Evolutionary conservation across 2,329 filamentous ascomycete species (phyloP).

Genomic region (Verticillium nonalfalfae): DNA sequence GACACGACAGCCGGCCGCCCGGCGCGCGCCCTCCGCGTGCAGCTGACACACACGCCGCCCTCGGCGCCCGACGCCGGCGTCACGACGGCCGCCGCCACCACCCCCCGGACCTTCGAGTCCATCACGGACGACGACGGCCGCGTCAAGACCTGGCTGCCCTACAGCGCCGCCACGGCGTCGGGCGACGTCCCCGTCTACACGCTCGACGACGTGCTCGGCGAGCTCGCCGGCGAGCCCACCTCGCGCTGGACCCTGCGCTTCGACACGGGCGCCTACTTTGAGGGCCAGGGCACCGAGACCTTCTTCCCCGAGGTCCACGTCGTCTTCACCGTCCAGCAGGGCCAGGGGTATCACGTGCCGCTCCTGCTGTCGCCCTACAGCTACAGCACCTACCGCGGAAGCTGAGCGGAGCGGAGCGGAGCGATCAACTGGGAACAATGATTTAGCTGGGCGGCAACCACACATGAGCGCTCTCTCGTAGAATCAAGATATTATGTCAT

Average conservation of each 20-base stretch:
- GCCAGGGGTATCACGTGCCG: constrained; percentile 74
- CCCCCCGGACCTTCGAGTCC: constrained; percentile 49
- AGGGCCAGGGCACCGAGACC: constrained; percentile 53
- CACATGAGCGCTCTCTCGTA: no score
- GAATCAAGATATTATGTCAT: neutral
- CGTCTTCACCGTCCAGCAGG: constrained; percentile 43
- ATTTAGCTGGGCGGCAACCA: no score
- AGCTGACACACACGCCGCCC: constrained; percentile 43
- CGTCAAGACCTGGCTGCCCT: constrained; percentile 61
- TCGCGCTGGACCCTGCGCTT: constrained; percentile 66
- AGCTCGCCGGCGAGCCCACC: constrained; percentile 30
- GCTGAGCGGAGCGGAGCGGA: constrained; percentile 32
- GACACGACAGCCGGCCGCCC: constrained; percentile 72
- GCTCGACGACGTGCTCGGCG: constrained; percentile 47
- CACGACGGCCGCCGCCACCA: constrained; percentile 20
- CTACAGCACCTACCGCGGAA: constrained; percentile 77
- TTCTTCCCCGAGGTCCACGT: constrained; percentile 57
- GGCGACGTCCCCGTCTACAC: constrained; percentile 54
- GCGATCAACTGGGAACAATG: no score
- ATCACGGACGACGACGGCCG: constrained; percentile 72
- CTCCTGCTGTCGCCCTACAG: constrained; percentile 71
- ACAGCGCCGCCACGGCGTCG: constrained; percentile 39
- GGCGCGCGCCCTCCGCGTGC: constrained; percentile 59
- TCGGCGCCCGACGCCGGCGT: constrained; percentile 16
- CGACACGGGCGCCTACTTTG: constrained; percentile 67